These are phyloP conservation scores for Nothophaeocryptopus gaeumannii DNA, from an alignment of 2,329 filamentous ascomycete species.

Conservation along the genomic window DNA sequence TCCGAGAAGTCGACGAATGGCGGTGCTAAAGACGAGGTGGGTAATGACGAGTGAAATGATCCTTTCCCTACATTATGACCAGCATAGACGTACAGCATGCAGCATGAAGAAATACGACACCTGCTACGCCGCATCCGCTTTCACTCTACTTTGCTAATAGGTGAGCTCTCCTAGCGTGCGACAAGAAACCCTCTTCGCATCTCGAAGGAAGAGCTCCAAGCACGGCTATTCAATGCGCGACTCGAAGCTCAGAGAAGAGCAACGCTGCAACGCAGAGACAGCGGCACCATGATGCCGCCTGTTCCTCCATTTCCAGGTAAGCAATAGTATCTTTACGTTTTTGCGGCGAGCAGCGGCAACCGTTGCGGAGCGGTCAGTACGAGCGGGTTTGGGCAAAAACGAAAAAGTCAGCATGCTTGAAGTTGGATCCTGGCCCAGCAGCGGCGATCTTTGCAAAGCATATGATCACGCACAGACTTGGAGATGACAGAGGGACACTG, in stretches of 20 bases:
- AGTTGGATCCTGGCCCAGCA: no score
- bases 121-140: neutral
- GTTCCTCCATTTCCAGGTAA: no score
- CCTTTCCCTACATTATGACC: neutral
- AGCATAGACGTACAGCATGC: constrained; percentile 5
- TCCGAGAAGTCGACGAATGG: constrained; percentile 6
- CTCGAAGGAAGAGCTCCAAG: constrained; percentile 12
- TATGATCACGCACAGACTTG: no score
- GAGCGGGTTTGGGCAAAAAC: no score
- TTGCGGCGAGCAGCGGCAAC: no score
- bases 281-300: no score
- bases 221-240: constrained; percentile 8
- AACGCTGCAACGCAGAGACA: no score
- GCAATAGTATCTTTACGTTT: no score
- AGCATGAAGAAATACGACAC: constrained; percentile 4
- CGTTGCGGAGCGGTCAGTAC: no score
- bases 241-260: constrained; percentile 4
- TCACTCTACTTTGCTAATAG: constrained; percentile 3
- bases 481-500: no score
- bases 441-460: no score
- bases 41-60: constrained; percentile 9
- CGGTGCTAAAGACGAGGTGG: constrained; percentile 12
- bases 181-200: constrained; percentile 11
- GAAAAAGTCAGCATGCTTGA: no score
- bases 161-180: neutral